Base-by-base conservation (phyloP, 2,329 filamentous ascomycete species). In the Daldinia sp. region DNA sequence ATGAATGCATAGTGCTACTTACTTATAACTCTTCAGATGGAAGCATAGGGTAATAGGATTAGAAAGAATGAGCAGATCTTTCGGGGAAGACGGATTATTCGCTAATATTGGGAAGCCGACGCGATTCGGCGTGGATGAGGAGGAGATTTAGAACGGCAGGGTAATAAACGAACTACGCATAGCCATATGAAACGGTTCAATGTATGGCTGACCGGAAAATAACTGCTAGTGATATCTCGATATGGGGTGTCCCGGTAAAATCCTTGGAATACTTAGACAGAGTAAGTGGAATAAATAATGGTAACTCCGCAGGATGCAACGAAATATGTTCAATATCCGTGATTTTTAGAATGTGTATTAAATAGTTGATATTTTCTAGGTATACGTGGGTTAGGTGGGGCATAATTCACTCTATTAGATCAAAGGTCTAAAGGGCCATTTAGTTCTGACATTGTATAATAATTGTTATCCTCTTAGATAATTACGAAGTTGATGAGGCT, bases 171-270 rank as follows among this genome's bases (percentile, higher is more conserved):
- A 25, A 19, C 45, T 21, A 11, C 32, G n/a, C 5, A 37, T 29
- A 39, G 39, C 29, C 13, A 23, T 8, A 53, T 43, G 23, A 32
- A 49, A 32, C 4, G 27, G 23, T 35, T 63, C 55, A 61, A 63
- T 65, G 49, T 58, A 58, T 62, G 58, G 55, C n/a, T 23, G 57
- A 58, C 30, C 25, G 55, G 58, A 53, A 57, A n/a, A 43, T 39
- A 48, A 29, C 45, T 49, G 53, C 34, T 63, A n/a, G 25, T 60
- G 49, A 52, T 58, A 55, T 58, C 17, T 17, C 27, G 32, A 30
- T 27, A 52, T 43, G 11, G 15, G 25, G 39, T 30, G 13, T 45
- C 45, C 58, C 49, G 17, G 48, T 58, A 35, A 19, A 56, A 32
- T 56, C 10, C 13, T 17, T 37, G 15, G 51, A 25, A 49, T 11